These are phyloP conservation scores for Cercospora sojina DNA, from an alignment of 2,329 filamentous ascomycete species.

Conservation along the genomic window DNA sequence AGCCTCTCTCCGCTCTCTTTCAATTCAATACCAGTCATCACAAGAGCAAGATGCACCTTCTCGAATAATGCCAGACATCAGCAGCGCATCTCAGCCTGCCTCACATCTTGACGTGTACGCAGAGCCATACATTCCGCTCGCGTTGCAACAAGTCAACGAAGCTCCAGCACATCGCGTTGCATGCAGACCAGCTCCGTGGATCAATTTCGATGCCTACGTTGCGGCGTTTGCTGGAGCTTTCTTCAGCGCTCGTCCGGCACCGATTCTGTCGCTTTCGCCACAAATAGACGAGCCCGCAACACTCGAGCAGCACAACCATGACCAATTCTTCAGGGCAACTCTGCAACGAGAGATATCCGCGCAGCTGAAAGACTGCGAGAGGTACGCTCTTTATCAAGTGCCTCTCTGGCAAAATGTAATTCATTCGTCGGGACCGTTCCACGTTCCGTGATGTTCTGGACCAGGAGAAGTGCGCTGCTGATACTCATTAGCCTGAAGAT, in stretches of 20 bases:
- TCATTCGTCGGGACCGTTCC: not conserved
- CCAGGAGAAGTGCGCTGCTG: not conserved
- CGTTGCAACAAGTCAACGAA: slow-evolving; percentile 20
- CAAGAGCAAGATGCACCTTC: not conserved
- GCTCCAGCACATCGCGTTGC: slow-evolving; percentile 15
- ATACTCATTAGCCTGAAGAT: slow-evolving; percentile 11
- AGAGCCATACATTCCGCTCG: slow-evolving; percentile 26
- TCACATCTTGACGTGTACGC: slow-evolving; percentile 28
- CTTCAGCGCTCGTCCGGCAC: not conserved
- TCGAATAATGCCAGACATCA: not conserved
- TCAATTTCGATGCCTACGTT: slow-evolving; percentile 18
- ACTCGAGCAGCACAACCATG: not conserved
- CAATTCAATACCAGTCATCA: not conserved
- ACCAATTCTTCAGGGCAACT: slow-evolving; percentile 8
- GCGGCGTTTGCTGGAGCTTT: slow-evolving; percentile 18
- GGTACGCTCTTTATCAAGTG: slow-evolving; percentile 27
- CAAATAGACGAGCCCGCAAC: not conserved
- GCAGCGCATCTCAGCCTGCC: not conserved
- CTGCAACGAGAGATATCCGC: slow-evolving; percentile 22
- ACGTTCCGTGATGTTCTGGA: not conserved
- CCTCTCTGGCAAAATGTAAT: slow-evolving; percentile 6
- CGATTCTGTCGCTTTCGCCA: not conserved
- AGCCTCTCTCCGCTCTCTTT: not conserved
- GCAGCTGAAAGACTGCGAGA: slow-evolving; percentile 24
- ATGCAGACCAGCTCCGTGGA: slow-evolving; percentile 18